Conservation (phyloP, 139 green algal genomes). For the Tetraselmis chui region DNA sequence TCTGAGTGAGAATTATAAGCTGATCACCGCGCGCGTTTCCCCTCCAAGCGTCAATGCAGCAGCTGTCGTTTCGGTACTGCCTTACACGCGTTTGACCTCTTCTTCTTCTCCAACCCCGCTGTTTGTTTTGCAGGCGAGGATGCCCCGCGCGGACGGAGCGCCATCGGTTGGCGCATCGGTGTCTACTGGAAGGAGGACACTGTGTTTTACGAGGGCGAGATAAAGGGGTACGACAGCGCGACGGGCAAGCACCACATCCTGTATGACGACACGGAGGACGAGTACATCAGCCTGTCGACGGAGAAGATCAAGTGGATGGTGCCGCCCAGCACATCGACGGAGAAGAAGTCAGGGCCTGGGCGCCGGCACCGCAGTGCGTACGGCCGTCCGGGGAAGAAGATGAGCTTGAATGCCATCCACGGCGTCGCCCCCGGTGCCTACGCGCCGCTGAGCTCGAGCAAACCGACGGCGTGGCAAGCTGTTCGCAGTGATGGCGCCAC, state of each 20-base stretch:
- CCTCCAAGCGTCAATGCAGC: too few relatives aligned
- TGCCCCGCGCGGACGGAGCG: neutral
- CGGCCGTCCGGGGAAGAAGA: neutral
- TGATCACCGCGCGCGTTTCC: too few relatives aligned
- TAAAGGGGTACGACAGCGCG: slow-evolving; percentile 2
- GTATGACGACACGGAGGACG: slow-evolving; percentile 12
- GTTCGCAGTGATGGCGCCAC: neutral
- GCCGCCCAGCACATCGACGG: neutral
- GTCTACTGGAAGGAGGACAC: slow-evolving; percentile 17
- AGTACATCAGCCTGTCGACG: neutral
- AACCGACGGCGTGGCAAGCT: neutral
- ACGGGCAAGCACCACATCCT: slow-evolving; percentile 8
- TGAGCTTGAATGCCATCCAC: neutral
- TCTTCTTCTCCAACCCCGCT: too few relatives aligned
- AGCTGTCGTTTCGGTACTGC: too few relatives aligned
- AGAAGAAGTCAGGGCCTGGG: neutral
- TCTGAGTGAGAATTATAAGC: too few relatives aligned
- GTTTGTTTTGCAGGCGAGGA: neutral
- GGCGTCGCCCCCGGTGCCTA: neutral
- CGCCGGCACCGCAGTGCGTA: neutral
- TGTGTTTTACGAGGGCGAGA: slow-evolving; percentile 5
- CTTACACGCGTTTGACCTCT: too few relatives aligned
- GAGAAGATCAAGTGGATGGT: slow-evolving; percentile 6
- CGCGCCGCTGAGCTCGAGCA: neutral
- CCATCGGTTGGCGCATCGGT: slow-evolving; percentile 12